phyloP scores from a whole-genome alignment of 148 eudicot genomes.

The Rhododendron simsii region DNA sequence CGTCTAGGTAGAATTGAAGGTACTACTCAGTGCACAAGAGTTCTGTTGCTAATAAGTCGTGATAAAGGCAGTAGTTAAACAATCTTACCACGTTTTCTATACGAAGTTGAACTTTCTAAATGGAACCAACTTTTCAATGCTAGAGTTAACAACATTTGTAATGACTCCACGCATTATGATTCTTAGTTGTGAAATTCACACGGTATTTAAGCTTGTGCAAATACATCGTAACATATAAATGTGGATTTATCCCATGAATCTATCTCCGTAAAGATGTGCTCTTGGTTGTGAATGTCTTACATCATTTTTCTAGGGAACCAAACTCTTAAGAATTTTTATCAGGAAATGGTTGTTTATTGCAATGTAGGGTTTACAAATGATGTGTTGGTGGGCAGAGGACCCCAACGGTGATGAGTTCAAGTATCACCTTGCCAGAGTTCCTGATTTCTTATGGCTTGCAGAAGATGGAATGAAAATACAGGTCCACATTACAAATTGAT shows the following conservation, averaged over 20 bases:
- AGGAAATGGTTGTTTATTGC: not conserved
- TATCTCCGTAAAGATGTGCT: not conserved
- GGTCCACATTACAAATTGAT: not conserved
- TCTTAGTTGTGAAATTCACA: not conserved
- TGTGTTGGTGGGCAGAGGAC: constrained; percentile 14
- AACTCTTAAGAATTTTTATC: not conserved
- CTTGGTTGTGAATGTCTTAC: not conserved
- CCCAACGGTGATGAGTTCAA: constrained; percentile 11
- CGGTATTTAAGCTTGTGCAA: not conserved
- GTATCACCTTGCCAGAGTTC: constrained; percentile 13
- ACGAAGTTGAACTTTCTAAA: not conserved
- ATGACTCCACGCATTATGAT: not conserved
- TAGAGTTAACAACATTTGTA: too few species aligned
- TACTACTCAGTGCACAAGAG: not conserved
- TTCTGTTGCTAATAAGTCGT: not conserved
- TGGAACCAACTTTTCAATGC: not conserved
- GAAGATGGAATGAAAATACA: constrained; percentile 23
- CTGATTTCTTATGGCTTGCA: constrained; percentile 18
- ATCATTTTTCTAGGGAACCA: not conserved
- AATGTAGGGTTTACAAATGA: constrained; percentile 3
- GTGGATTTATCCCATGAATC: too few species aligned
- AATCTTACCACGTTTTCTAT: not conserved
- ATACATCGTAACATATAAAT: not conserved
- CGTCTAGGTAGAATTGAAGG: not conserved
- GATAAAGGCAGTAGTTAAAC: not conserved